Percentiles rank a stretch among this genome's conserved stretches.
Conservation (phyloP, 2,329 filamentous ascomycete genomes). For the Ascocoryne sarcoides region DNA sequence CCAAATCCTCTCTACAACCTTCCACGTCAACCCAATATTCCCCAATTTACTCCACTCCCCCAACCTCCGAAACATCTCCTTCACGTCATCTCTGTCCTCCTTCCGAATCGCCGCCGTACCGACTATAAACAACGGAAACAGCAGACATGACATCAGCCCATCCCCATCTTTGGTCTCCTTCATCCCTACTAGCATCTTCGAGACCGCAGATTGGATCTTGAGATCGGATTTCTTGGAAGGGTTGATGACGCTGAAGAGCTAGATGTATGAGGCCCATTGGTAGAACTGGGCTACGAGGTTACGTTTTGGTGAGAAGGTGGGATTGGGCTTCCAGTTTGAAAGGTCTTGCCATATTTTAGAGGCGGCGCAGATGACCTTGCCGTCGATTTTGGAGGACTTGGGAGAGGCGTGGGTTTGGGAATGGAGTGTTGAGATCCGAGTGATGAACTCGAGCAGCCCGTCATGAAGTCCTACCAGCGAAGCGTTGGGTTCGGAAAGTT, state of each 20-base stretch:
- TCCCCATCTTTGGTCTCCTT: slow-evolving; percentile 10
- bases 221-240: slow-evolving; percentile 5
- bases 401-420: slow-evolving; percentile 16
- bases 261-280: slow-evolving; percentile 15
- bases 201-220: slow-evolving; percentile 10
- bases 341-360: slow-evolving; percentile 15
- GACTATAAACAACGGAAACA: slow-evolving; percentile 20
- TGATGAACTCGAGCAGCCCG: neutral
- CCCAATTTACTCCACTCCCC: slow-evolving; percentile 15
- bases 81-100: slow-evolving; percentile 8
- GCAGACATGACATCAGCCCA: slow-evolving; percentile 14
- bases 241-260: slow-evolving; percentile 16
- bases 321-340: slow-evolving; percentile 8
- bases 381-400: slow-evolving; percentile 24
- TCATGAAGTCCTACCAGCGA: neutral
- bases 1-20: slow-evolving; percentile 16
- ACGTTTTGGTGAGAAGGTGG: slow-evolving; percentile 1
- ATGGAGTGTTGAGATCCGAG: neutral
- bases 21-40: slow-evolving; percentile 14
- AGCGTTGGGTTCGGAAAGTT: too few species aligned
- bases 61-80: slow-evolving; percentile 11
- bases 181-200: slow-evolving; percentile 7
- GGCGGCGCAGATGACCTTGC: slow-evolving; percentile 18
- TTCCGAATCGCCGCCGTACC: slow-evolving; percentile 9
- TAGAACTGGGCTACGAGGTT: slow-evolving; percentile 10